Base-by-base conservation (phyloP, 2,329 filamentous ascomycete species). In the Fusarium goolgardi region DNA sequence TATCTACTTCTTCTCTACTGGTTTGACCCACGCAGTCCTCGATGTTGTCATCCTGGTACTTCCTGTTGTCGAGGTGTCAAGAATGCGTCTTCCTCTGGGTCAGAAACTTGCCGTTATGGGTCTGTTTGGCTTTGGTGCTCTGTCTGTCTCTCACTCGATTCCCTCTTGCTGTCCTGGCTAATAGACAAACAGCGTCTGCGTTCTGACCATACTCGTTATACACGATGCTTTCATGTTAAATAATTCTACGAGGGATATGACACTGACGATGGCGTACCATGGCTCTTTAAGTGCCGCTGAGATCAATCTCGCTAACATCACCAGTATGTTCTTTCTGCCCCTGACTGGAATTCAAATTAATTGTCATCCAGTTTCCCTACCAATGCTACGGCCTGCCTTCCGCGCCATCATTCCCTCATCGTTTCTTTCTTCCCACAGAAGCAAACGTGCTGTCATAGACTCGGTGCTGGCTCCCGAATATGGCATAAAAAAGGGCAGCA, bases 1-100 rank as follows among this genome's bases (percentile, higher is more conserved):
- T 5, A 69, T 69, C 11, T 78, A 75, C 53, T 77, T 77, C 51
- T 74, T 77, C 32, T 71, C 75, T 3, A 75, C 75, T 1, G 71
- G 75, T 1, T 27, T 77, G 0, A 70, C 72, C 1, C 78, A 79
- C 53, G 59, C 73, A 9, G 16, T 75, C 1, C 54, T 79, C n/a
- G 78, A 79, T 23, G 13, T 78, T 12, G 23, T 59, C 4, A 78
- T 79, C 29, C 63, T 79, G 1, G 31, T 62, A 0, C 68, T 79
- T 0, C 78, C 78, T 1, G 40, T 74, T 10, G 57, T 77, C 6
- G 72, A 78, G 55, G 73, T 79, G 2, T 49, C 67, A 6, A 72
- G 71, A 27, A 70, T 79, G 47, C 63, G 73, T 23, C 63, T 78
- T 3, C 75, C 69, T 3, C 45, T 45, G 2, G 60, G 63, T 4